Base-by-base conservation (phyloP, 768 basidiomycete genomes). In the Phylloporus arenicola region DNA sequence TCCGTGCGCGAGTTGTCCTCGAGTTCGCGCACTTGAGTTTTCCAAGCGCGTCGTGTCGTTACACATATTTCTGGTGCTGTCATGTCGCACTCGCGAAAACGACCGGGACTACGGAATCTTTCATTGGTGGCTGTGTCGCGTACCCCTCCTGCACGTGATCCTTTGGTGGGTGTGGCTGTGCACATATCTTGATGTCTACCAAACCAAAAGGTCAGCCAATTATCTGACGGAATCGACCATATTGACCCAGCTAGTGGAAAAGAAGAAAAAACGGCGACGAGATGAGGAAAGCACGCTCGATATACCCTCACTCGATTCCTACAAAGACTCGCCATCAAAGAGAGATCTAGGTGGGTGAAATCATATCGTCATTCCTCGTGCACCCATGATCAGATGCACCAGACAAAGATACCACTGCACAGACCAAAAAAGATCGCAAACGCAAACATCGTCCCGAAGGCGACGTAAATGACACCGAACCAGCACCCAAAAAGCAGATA, bases 211-310 rank as follows among this genome's bases (percentile, higher is more conserved):
- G 69, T 68, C 37, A 34, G 57, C 55, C 20, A 35, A 35, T 11
- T 6, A 22, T 35, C 25, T 30, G 27, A 30, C 19, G 20, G 25
- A 20, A 19, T 20, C 40, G 19, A 34, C n/a, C 20, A 9, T 47
- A 29, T 43, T 60, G 38, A 62, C 55, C 35, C 19, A 54, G 37
- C 50, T 46, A 53, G 52, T 34, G 34, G 59, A 54, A 43, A 68
- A 65, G 54, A 72, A 68, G 58, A 72, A 20, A 11, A 22, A 72
- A 59, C 75, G 70, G 57, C 44, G 43, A 14, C 72, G 38, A 27
- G 43, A 48, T 20, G 58, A 47, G 3, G 19, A 41, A 17, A 1
- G 7, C 0, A 11, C 25, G 11, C 34, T 13, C 3, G 7, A 9
- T 29, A 39, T 19, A 22, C 3, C 19, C 37, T 19, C 9, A 38